A percentile compares a stretch with the other conserved stretches of the same genome.
phyloP scores from a whole-genome alignment of 352 stramenopile species.

The Globisporangium nodosum region DNA sequence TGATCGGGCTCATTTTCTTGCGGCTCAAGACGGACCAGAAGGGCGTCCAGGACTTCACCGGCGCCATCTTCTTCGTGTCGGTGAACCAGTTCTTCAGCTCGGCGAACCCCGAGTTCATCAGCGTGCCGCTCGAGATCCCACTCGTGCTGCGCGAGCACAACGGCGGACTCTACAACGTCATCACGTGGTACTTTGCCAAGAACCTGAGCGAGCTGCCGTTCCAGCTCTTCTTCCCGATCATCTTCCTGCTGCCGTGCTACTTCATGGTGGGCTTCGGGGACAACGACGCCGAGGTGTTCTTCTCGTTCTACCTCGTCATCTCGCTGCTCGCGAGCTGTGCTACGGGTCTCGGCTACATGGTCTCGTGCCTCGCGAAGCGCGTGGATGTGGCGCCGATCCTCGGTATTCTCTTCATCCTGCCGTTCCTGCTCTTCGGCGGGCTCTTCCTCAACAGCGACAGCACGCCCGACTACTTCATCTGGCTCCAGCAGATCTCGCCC shows the following conservation, averaged over 20 bases:
- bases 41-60: conserved; percentile 31
- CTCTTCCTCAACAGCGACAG: conserved; percentile 30
- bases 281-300: conserved; percentile 25
- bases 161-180: conserved; percentile 24
- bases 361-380: conserved; percentile 23
- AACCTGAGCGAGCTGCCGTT: conserved; percentile 30
- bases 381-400: conserved; percentile 27
- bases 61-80: conserved; percentile 34
- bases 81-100: conserved; percentile 26
- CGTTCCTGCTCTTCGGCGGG: conserved; percentile 28
- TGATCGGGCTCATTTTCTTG: conserved; percentile 31
- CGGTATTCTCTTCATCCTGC: conserved; percentile 25
- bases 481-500: conserved; percentile 30
- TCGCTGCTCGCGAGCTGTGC: conserved; percentile 16
- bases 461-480: conserved; percentile 27
- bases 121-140: conserved; percentile 30
- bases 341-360: conserved; percentile 24
- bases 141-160: conserved; percentile 32
- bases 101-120: conserved; percentile 27
- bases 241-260: conserved; percentile 29
- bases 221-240: conserved; percentile 25
- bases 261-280: conserved; percentile 34
- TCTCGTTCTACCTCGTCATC: conserved; percentile 26
- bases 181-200: conserved; percentile 35
- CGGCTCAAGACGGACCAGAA: conserved; percentile 22